Evolutionary conservation across 495 filamentous ascomycete species (phyloP), one percentile per base, ranked within the genome.

Genomic region (Penicillium ucsense): DNA sequence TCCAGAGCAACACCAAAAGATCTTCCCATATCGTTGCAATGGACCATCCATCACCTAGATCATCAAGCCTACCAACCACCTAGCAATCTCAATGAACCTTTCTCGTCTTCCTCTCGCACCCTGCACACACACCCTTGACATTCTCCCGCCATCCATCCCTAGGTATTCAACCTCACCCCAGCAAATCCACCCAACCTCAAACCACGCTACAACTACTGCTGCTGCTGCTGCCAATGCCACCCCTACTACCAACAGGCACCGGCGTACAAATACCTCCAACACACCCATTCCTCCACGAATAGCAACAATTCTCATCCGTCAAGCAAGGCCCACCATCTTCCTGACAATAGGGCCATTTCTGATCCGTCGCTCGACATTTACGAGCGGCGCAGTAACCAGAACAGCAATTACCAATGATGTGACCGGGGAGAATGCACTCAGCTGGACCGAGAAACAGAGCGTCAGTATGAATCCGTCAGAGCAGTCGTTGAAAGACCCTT

Each of bases 361-460:
- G 31, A 42, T 62, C 59, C 0, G 59, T 62, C 27, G 49, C 35
- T 8, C 59, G 48, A 48, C 59, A 62, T 34, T 53, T 57, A 1
- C 45, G 59, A 2, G 56, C 59, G 1, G 59, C 59, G 31, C 59
- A 62, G 37, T 62, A 64, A 6, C 45, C 50, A 8, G 61, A 64
- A 45, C 61, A 64, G 36, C 61, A 64, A 31, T 33, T 41, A 5
- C 42, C 57, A 5, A 55, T 31, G 4, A 45, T 38, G 28, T 32
- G 32, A 10, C 58, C 62, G 35, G 47, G 48, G 28, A 43, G 53
- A 7, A 43, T 43, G 34, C 57, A 60, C 20, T 56, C 35, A 8
- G 11, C 36, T 52, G n/a, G 31, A 28, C 9, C 4, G 8, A 11
- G 3, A 6, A 11, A n/a, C 37, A 39, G 37, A 10, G 3, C 5